These are phyloP conservation scores for Podaxis mareebaensis DNA, from an alignment of 768 basidiomycete genomes.

Conservation along the genomic window DNA sequence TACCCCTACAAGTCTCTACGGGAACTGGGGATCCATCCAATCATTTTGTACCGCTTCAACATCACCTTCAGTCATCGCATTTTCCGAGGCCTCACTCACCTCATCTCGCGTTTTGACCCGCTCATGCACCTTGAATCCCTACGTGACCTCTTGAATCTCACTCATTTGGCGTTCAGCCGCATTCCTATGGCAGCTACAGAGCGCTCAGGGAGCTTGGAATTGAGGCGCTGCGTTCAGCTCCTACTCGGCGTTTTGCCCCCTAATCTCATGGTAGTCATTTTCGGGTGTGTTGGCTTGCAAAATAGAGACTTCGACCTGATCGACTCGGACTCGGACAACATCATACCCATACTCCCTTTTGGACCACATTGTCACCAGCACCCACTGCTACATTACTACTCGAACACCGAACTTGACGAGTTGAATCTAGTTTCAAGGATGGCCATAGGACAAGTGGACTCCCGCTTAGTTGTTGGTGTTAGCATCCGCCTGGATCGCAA, in stretches of 20 bases:
- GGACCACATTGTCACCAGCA: no score
- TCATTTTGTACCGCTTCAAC: no score
- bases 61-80: neutral
- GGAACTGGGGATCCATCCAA: no score
- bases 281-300: neutral
- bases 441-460: neutral
- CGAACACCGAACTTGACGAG: neutral
- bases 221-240: no score
- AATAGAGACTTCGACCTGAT: neutral
- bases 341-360: neutral
- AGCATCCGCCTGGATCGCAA: neutral
- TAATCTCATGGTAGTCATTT: neutral
- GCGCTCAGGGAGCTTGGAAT: no score
- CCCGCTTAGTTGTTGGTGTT: neutral
- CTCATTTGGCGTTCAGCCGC: neutral
- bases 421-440: neutral
- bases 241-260: neutral
- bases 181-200: no score
- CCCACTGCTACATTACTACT: neutral
- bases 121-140: neutral
- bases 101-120: neutral
- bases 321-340: neutral
- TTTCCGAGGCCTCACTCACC: neutral
- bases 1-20: no score
- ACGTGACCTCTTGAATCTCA: neutral